Conservation (phyloP, 768 basidiomycete genomes). For the Daedaleopsis sinensis region DNA sequence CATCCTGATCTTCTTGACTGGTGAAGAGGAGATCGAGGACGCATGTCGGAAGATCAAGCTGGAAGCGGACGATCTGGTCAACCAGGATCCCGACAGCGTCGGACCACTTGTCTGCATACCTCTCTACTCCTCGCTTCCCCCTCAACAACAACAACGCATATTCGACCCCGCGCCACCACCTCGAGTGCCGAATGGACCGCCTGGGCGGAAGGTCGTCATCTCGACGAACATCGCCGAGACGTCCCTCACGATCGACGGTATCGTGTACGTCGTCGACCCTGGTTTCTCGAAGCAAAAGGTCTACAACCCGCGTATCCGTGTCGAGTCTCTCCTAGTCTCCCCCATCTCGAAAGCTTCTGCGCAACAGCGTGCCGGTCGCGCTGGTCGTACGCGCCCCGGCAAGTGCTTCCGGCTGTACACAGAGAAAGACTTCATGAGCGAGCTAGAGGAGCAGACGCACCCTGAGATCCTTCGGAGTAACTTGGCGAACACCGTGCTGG, state of each 20-base stretch:
- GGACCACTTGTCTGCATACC: slow-evolving; percentile 92
- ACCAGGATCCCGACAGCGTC: slow-evolving; percentile 70
- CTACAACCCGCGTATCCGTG: slow-evolving; percentile 96
- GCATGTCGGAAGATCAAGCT: slow-evolving; percentile 91
- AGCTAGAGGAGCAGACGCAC: slow-evolving; percentile 96
- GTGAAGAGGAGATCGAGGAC: slow-evolving; percentile 98
- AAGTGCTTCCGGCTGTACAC: slow-evolving; percentile 98
- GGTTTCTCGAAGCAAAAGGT: slow-evolving; percentile 98
- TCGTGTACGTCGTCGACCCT: slow-evolving; percentile 98
- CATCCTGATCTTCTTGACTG: slow-evolving; percentile 92
- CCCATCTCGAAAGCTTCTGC: slow-evolving; percentile 98
- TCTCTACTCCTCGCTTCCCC: slow-evolving; percentile 93
- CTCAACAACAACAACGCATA: slow-evolving; percentile 94
- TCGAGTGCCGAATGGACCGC: slow-evolving; percentile 63
- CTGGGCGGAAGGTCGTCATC: slow-evolving; percentile 91
- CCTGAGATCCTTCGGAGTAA: slow-evolving; percentile 96
- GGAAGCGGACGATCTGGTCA: slow-evolving; percentile 83
- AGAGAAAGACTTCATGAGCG: slow-evolving; percentile 94
- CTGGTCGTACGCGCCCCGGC: slow-evolving; percentile 93
- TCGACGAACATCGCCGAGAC: slow-evolving; percentile 99
- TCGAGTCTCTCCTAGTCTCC: slow-evolving; percentile 90
- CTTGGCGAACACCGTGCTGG: slow-evolving; percentile 89
- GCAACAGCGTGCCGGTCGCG: slow-evolving; percentile 94
- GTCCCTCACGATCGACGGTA: slow-evolving; percentile 96
- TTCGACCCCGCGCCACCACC: slow-evolving; percentile 86